Evolutionary conservation across 2,329 filamentous ascomycete genomes (phyloP).

Genomic region (Penicillium hesseltinei): DNA sequence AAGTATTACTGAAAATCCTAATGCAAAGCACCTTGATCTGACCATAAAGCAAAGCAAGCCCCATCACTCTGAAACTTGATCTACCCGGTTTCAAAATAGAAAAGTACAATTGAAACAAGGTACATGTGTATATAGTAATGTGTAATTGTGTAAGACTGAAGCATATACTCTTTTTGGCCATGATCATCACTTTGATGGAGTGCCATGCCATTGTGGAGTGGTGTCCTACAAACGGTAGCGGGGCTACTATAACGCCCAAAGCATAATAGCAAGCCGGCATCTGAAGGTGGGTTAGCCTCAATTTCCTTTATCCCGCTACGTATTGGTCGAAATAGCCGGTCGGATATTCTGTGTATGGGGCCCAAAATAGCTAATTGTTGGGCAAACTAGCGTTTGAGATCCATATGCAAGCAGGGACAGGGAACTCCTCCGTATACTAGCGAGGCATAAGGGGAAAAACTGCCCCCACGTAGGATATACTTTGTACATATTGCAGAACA

Average conservation of each 20-base stretch:
- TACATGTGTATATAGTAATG: not conserved
- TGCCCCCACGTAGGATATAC: not conserved
- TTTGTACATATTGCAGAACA: not conserved
- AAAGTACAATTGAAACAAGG: not conserved
- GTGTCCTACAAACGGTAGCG: not conserved
- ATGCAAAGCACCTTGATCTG: not conserved
- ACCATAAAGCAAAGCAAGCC: not conserved
- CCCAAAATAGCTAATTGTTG: not conserved
- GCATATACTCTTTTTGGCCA: not conserved
- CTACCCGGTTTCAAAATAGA: not conserved
- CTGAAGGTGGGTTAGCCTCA: not conserved
- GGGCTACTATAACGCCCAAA: not conserved
- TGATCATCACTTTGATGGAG: not conserved
- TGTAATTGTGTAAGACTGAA: too few species aligned
- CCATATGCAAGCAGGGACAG: not conserved
- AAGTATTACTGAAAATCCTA: not conserved
- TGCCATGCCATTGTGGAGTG: not conserved
- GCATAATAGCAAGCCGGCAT: not conserved
- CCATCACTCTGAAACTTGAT: not conserved
- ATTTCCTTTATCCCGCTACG: not conserved
- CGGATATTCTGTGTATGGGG: not conserved
- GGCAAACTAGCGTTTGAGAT: not conserved
- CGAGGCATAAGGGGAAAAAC: not conserved
- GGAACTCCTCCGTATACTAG: not conserved
- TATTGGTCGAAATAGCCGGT: not conserved